Base-by-base conservation (phyloP, 2,329 filamentous ascomycete genomes). In the Fusarium abutilonis region DNA sequence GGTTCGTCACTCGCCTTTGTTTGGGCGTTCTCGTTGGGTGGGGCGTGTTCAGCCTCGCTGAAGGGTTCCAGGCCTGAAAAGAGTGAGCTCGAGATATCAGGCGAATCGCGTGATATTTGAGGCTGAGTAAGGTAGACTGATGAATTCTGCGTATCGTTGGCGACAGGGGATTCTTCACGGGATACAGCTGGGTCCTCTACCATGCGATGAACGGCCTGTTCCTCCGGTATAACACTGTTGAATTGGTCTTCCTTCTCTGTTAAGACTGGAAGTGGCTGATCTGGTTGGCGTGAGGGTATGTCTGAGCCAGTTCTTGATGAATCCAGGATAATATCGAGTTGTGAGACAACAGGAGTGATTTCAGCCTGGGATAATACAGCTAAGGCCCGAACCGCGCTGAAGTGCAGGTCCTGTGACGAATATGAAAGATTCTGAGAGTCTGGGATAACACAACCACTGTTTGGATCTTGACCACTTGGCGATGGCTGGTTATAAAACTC, bases 231-330 rank as follows among this genome's bases (percentile, higher is more conserved):
- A n/a, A 15, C 35, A 40, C 35, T 41, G 6, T 41, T 43, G 34
- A 58, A 57, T 15, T 29, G 19, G 14, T 50, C 40, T 13, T 47
- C 43, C 5, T 50, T 60, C 11, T 26, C 50, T 8, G 19, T n/a
- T 26, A 29, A 36, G 23, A 21, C 32, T 28, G 19, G n/a, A 23
- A 28, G 58, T 38, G 49, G 26, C 15, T 54, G 63, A 15, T 63
- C 52, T 32, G 63, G 69, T 49, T 75, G 74, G 40, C 50, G 72
- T 29, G 73, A 75, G 6, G 71, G 67, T 51, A 73, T 71, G 15
- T 67, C 58, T 7, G 52, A 63, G 19, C 44, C 46, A 19, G 48
- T 47, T 23, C 38, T 51, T 15, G 49, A 52, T 6, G 60, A 66
- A 15, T 65, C 56, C 34, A 43, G 55, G 17, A 65, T 36, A 43